Percentiles rank a stretch among this genome's conserved stretches.
Evolutionary conservation across 225 moss, liverwort and hornwort genomes (phyloP).

Genomic region (Sphagnum tenellum): DNA sequence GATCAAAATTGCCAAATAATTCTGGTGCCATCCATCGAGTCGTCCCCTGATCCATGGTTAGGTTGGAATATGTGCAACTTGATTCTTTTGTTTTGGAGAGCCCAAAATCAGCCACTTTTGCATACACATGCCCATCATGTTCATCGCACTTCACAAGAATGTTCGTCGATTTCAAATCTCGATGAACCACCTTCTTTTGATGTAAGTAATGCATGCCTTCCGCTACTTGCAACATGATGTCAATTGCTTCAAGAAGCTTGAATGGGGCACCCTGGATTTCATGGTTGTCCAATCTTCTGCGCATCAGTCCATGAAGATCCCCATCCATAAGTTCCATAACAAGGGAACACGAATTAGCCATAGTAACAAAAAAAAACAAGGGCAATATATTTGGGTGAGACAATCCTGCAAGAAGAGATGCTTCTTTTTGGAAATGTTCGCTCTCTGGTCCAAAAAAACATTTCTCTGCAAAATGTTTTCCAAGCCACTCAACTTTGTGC

Average conservation of each 20-base stretch:
- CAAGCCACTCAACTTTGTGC: neutral
- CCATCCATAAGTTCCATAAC: neutral
- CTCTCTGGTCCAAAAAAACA: neutral
- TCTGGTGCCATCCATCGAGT: conserved; percentile 11
- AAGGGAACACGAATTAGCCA: neutral
- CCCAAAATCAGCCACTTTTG: conserved; percentile 3
- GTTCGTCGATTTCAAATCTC: neutral
- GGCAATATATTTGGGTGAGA: neutral
- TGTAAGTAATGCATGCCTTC: neutral
- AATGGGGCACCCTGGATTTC: neutral
- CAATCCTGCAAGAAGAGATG: neutral
- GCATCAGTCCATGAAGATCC: neutral
- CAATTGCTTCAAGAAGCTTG: neutral
- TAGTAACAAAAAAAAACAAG: neutral
- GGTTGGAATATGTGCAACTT: neutral
- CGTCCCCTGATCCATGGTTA: conserved; percentile 1
- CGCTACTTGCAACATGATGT: neutral
- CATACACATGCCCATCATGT: conserved; percentile 1
- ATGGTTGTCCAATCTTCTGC: neutral
- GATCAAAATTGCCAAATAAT: neutral
- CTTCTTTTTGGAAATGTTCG: neutral
- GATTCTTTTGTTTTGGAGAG: neutral
- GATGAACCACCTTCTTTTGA: neutral
- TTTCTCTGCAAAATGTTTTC: neutral
- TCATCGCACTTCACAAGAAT: neutral